Evolutionary conservation across 805 yeast genomes (phyloP), one percentile per base, ranked within the genome.

Genomic region (Suhomyces tanzawaensis): DNA sequence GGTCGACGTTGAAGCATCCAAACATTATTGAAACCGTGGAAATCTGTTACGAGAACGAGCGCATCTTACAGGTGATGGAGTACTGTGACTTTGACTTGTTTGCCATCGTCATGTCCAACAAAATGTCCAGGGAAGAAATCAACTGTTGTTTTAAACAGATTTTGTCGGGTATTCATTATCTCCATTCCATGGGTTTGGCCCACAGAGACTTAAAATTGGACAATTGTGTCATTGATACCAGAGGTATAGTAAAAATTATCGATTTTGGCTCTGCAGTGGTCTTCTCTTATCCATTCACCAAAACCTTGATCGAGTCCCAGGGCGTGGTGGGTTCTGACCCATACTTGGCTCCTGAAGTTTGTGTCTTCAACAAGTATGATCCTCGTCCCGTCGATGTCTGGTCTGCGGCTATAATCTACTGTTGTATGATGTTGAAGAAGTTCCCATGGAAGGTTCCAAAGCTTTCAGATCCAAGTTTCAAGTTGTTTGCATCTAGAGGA

Each of bases 391-490:
- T 89, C 5, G 97, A 89, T 65, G 78, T 89, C 32, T 89, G 97
- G 97, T 85, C 95, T 5, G 80, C 81, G 23, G 96, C 95, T 7
- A 87, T 89, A 42, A 85, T 89, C 34, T 85, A 85, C 62, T 86
- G 95, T 49, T 89, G 96, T 67, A 88, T 89, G 96, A 77, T 86
- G 42, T 70, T 89, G 58, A 83, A 87, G 56, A 85, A 88, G 64
- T 89, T 89, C 64, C 96, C 96, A 7, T 89, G 96, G 96, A 88
- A 87, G 57, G 86, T 87, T 6, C 96, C 97, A 7, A 83, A 86
- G 53, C 61, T 80, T 34, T 71, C 82, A 35, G 96, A 89, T 60
- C 77, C 81, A 49, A 82, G 93, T 44, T 90, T 89, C 66, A 86
- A 85, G 61, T 59, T 86, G 49, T 90, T 86, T 58, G 83, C 91